Evolutionary conservation across 768 basidiomycete species (phyloP), one percentile per base, ranked within the genome.

Genomic region (Leccinum obscurum): DNA sequence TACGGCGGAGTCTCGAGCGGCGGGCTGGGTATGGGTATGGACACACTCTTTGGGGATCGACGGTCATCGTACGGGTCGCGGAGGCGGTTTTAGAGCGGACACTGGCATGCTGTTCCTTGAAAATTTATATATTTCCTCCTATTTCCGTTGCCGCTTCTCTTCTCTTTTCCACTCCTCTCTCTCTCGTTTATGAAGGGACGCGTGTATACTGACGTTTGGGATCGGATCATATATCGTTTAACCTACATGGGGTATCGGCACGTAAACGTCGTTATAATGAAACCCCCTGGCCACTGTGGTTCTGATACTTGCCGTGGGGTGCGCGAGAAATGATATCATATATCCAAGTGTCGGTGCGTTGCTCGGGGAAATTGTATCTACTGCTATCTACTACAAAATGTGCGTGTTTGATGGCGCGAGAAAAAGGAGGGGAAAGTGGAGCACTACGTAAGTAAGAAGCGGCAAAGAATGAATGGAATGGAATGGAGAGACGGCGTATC

Each of bases 301-400:
- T 8, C 35, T 13, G 6, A 13, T 35, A 26, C 26, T 26, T 26
- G 15, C 39, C 8, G 7, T 17, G n/a, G n/a, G 4, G 41, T 2
- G 41, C n/a, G 2, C 4, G 41, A 20, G n/a, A 44, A 57, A 15
- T 51, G 50, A 26, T 50, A 50, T 26, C 48, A 26, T 50, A 59
- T 72, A 67, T 72, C 63, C 65, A 62, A 64, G 34, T 58, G 56
- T 60, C 39, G 22, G 62, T 70, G 64, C 64, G 61, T 70, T 66
- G 68, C 66, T 68, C 61, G 60, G 55, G 55, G 52, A 52, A 63
- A 55, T 28, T 72, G 67, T 76, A 76, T 75, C 75, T 74, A 74
- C 73, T 75, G 58, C 66, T 75, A 73, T 75, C 74, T 74, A 74
- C 74, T 74, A 76, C 69, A 69, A 64, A 62, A 41, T 71, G 56